phyloP scores from a whole-genome alignment of 805 yeast genomes.

The Kazachstania taianensis region DNA sequence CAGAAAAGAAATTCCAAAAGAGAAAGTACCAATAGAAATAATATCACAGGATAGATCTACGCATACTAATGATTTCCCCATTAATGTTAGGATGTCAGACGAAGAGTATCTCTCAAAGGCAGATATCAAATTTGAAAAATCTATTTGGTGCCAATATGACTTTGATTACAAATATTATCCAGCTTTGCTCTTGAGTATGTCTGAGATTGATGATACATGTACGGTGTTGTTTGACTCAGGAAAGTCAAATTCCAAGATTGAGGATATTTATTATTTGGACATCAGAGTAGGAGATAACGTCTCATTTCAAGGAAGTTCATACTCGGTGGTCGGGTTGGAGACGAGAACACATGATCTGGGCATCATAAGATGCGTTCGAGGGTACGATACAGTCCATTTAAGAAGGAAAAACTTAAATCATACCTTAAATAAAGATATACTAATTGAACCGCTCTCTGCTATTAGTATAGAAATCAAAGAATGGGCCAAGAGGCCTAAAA shows the following conservation, averaged over 20 bases:
- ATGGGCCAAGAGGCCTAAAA: constrained; percentile 30
- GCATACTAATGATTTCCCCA: constrained; percentile 3
- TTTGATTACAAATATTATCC: constrained; percentile 38
- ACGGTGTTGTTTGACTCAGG: constrained; percentile 19
- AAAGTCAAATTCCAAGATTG: constrained; percentile 10
- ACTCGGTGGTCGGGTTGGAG: constrained; percentile 39
- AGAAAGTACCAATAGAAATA: background rate
- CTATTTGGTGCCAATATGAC: constrained; percentile 47
- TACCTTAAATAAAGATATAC: constrained; percentile 10
- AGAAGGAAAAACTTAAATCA: constrained; percentile 21
- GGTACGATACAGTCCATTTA: constrained; percentile 42
- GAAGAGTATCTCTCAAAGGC: constrained; percentile 14
- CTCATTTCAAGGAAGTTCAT: constrained; percentile 28
- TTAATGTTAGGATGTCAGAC: constrained; percentile 7
- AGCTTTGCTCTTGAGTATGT: constrained; percentile 31
- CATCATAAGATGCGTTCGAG: constrained; percentile 46
- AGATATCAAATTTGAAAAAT: constrained; percentile 26
- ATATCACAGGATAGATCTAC: background rate
- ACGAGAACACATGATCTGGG: constrained; percentile 15
- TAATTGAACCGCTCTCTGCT: constrained; percentile 23
- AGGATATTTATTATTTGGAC: constrained; percentile 39
- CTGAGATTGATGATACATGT: background rate
- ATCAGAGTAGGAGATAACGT: constrained; percentile 49
- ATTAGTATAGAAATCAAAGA: constrained; percentile 27
- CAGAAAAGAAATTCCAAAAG: background rate